Evolutionary conservation across 768 basidiomycete species (phyloP), one percentile per base, ranked within the genome.

Genomic region (Lentinula sp.): DNA sequence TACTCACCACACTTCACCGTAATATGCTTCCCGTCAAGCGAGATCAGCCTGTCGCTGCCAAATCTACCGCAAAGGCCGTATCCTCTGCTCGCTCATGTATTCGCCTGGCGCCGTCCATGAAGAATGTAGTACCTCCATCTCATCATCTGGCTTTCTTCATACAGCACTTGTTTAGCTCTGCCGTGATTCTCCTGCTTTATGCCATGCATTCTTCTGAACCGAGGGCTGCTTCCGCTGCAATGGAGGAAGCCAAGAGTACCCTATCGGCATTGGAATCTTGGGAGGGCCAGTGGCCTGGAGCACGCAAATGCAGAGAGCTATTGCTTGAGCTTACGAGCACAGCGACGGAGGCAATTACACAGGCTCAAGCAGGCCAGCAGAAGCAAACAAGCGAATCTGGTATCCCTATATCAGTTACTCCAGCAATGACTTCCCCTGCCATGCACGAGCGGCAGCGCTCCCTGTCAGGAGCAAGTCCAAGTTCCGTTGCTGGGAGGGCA

Each of bases 61-160:
- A 85, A 63, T 93, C 93, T 18, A 87, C 87, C 1, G 78, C 81
- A 23, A 93, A 90, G 69, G 93, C 92, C 2, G 87, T 93, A 50
- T 83, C 87, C 28, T 90, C 90, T 49, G 92, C 93, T 33, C 87
- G 92, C 4, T 90, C 87, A 35, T 94, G 90, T 72, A 92, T 93
- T 60, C 85, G 85, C 32, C 83, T 94, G 23, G 92, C 92, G 2
- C 88, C 91, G 42, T 90, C 90, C 3, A 89, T 93, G 78, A 90
- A 85, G 70, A 85, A 90, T 66, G 84, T 87, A 51, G 91, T 94
- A 2, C 91, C 92, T 8, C 81, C 89, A 12, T 93, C 93, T 13
- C 91, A 93, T 66, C 90, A 93, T 70, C 80, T 93, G 48, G 90
- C 91, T 4, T 91, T 93, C 74, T 93, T 90, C 79, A 91, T 93